These are phyloP conservation scores for Suhomyces chickasaworum DNA, from an alignment of 1,139 yeast genomes.

Conservation along the genomic window DNA sequence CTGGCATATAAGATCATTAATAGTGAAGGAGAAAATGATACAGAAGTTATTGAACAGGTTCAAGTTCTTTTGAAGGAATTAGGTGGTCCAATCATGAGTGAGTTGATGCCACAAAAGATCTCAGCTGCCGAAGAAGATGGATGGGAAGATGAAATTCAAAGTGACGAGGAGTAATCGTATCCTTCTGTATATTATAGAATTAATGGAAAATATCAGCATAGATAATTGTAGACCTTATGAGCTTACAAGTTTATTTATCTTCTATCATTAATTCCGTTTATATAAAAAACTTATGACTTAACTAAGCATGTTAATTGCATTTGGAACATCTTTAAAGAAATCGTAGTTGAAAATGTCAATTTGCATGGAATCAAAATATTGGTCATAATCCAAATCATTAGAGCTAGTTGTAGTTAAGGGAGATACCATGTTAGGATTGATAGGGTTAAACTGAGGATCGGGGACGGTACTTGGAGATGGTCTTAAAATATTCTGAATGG, in stretches of 20 bases:
- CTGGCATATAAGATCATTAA: constrained; percentile 55
- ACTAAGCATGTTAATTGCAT: constrained; percentile 23
- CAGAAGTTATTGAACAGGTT: constrained; percentile 59
- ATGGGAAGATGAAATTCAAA: constrained; percentile 49
- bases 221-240: neutral
- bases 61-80: constrained; percentile 50
- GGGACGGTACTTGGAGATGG: constrained; percentile 1
- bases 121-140: constrained; percentile 46
- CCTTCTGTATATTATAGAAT: constrained; percentile 3
- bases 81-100: constrained; percentile 60
- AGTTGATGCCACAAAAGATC: constrained; percentile 46
- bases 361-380: constrained; percentile 33
- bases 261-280: neutral
- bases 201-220: neutral
- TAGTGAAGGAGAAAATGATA: constrained; percentile 47
- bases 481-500: constrained; percentile 18
- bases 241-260: too few species aligned
- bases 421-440: neutral
- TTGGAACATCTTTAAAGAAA: constrained; percentile 31
- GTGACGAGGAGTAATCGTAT: constrained; percentile 20
- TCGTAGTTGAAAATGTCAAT: constrained; percentile 35
- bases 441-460: neutral
- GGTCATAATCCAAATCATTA: constrained; percentile 20
- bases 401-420: constrained; percentile 8
- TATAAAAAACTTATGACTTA: neutral